These are phyloP conservation scores for Cantharellus anzutake DNA, from an alignment of 768 basidiomycete genomes.

Conservation along the genomic window DNA sequence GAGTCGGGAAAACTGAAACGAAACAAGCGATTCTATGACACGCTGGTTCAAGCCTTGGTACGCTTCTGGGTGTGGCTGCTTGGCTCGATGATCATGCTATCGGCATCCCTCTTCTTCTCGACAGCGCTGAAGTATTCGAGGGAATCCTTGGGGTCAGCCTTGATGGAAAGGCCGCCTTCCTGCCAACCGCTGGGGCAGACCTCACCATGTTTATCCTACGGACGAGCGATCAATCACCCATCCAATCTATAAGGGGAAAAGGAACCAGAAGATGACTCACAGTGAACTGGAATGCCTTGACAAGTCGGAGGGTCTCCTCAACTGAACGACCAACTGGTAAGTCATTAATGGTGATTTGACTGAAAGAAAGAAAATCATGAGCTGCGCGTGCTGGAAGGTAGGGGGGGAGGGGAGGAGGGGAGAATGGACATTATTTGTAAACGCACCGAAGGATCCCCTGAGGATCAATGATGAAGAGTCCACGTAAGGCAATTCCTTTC, in stretches of 20 bases:
- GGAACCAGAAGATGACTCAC: conserved; percentile 23
- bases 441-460: conserved; percentile 50
- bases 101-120: conserved; percentile 1
- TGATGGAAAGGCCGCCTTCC: conserved; percentile 66
- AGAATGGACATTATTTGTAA: not conserved
- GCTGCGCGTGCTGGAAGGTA: not conserved
- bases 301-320: conserved; percentile 75
- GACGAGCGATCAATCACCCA: not conserved
- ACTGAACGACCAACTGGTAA: conserved; percentile 90
- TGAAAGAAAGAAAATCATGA: conserved; percentile 11
- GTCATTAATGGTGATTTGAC: conserved; percentile 80
- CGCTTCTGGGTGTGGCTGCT: conserved; percentile 1
- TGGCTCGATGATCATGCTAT: not conserved
- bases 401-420: not conserved
- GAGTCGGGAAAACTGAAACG: not conserved
- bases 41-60: not conserved
- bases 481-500: conserved; percentile 73
- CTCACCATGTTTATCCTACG: conserved; percentile 71
- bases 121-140: conserved; percentile 48
- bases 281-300: conserved; percentile 87
- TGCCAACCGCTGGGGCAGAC: conserved; percentile 88
- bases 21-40: not conserved
- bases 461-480: conserved; percentile 73
- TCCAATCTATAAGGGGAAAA: not conserved
- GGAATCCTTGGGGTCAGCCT: conserved; percentile 51